A percentile compares a stretch with the other conserved stretches of the same genome.
These are phyloP conservation scores for Xylaria sp. DNA, from an alignment of 2,329 filamentous ascomycete genomes.

Conservation along the genomic window DNA sequence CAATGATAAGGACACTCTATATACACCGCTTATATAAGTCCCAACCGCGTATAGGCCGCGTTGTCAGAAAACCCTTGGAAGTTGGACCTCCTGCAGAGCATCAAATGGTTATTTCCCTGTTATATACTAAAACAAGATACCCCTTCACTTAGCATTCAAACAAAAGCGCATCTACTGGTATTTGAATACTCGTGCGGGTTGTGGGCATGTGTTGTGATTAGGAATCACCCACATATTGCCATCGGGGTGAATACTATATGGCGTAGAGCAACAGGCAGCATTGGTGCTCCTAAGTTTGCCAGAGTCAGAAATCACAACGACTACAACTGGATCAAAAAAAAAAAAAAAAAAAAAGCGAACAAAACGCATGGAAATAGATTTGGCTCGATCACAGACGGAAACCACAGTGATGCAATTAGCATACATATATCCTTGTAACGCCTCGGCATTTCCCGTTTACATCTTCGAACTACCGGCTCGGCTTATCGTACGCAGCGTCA, in stretches of 20 bases:
- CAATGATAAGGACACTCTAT: neutral
- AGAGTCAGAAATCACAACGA: neutral
- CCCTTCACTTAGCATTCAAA: slow-evolving; percentile 9
- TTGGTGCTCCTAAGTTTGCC: neutral
- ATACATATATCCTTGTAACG: neutral
- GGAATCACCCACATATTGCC: neutral
- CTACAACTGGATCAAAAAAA: neutral
- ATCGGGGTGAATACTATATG: neutral
- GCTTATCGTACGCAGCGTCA: slow-evolving; percentile 23
- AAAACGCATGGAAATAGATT: neutral
- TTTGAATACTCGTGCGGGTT: neutral
- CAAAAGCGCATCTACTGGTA: neutral
- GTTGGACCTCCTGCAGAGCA: neutral
- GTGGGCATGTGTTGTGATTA: neutral
- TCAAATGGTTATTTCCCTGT: neutral
- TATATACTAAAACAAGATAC: slow-evolving; percentile 18
- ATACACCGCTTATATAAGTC: neutral
- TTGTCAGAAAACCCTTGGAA: neutral
- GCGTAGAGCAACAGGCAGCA: neutral
- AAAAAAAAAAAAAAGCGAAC: too few species aligned
- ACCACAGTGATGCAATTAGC: neutral
- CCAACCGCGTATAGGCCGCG: neutral
- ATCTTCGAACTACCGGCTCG: neutral
- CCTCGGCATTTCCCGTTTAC: neutral
- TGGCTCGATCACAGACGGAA: neutral